These are phyloP conservation scores for Gossypium schwendimanii DNA, from an alignment of 441 rosid species.

Conservation along the genomic window DNA sequence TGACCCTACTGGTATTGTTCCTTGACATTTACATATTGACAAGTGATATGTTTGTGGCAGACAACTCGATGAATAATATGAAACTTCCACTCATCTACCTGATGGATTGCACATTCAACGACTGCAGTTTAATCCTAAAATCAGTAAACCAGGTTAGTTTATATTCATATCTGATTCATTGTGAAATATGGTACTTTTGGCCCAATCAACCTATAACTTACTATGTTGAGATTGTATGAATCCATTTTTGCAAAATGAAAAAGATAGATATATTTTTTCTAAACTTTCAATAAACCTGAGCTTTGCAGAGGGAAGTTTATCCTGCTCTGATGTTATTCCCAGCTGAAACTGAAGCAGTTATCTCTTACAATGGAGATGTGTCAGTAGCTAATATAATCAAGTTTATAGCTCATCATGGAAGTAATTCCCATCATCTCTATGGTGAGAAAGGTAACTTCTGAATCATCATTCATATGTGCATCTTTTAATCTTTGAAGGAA, in stretches of 20 bases:
- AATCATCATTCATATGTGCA: not conserved
- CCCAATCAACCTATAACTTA: not conserved
- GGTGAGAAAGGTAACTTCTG: conserved; percentile 41
- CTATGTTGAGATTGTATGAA: not conserved
- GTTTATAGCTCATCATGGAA: conserved; percentile 65
- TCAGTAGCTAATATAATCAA: conserved; percentile 60
- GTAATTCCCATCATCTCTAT: conserved; percentile 44
- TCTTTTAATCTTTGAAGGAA: not conserved
- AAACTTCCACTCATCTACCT: conserved; percentile 62
- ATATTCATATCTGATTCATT: conserved; percentile 5
- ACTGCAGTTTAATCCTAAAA: conserved; percentile 69
- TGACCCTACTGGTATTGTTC: too few species aligned
- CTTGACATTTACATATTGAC: conserved; percentile 5
- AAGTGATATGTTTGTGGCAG: conserved; percentile 37
- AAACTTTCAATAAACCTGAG: conserved; percentile 11
- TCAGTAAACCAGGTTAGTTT: conserved; percentile 55
- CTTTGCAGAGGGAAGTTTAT: conserved; percentile 75
- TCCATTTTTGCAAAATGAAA: conserved; percentile 3
- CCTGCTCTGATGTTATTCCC: conserved; percentile 82
- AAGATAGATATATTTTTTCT: not conserved
- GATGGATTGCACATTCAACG: conserved; percentile 90
- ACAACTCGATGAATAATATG: conserved; percentile 30
- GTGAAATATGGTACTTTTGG: not conserved
- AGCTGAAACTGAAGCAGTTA: conserved; percentile 51
- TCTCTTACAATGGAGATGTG: conserved; percentile 63